Percentiles rank a stretch among this genome's conserved stretches.
Evolutionary conservation across 2,329 filamentous ascomycete genomes (phyloP).

Genomic region (Ascochyta pisi): DNA sequence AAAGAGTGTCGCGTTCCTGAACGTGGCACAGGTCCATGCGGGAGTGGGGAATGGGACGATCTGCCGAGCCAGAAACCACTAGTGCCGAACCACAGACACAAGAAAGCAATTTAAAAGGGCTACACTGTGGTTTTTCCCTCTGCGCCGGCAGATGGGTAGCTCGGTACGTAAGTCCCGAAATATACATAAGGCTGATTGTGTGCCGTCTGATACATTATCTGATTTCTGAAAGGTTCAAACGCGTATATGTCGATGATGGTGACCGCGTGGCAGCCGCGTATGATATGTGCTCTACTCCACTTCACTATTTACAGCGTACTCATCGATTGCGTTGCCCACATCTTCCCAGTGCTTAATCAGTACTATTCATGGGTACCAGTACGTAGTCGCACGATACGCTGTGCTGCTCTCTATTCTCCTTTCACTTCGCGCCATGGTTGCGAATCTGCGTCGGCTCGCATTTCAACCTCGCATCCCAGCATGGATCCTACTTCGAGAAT

Average conservation of each 20-base stretch:
- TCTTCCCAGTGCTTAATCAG: not conserved
- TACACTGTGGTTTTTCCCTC: not conserved
- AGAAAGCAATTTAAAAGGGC: not conserved
- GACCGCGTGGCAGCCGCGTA: not conserved
- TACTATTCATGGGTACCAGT: not conserved
- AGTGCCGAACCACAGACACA: not conserved
- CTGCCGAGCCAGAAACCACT: constrained; percentile 9
- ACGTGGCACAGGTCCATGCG: constrained; percentile 11
- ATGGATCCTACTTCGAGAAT: constrained; percentile 17
- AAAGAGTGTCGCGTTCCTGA: constrained; percentile 13
- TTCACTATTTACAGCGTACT: not conserved
- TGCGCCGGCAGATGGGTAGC: not conserved
- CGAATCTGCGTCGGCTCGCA: no score
- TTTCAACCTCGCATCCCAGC: no score
- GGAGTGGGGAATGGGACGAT: constrained; percentile 8
- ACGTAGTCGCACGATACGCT: not conserved
- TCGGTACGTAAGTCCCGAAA: not conserved
- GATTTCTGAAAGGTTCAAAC: no score
- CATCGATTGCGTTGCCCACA: not conserved
- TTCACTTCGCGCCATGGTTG: not conserved
- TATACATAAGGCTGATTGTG: not conserved
- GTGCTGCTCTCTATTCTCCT: not conserved
- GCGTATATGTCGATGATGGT: not conserved
- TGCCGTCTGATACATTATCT: not conserved
- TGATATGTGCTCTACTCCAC: not conserved